These are phyloP conservation scores for Globisporangium parvum DNA, from an alignment of 352 stramenopile species.

Conservation along the genomic window DNA sequence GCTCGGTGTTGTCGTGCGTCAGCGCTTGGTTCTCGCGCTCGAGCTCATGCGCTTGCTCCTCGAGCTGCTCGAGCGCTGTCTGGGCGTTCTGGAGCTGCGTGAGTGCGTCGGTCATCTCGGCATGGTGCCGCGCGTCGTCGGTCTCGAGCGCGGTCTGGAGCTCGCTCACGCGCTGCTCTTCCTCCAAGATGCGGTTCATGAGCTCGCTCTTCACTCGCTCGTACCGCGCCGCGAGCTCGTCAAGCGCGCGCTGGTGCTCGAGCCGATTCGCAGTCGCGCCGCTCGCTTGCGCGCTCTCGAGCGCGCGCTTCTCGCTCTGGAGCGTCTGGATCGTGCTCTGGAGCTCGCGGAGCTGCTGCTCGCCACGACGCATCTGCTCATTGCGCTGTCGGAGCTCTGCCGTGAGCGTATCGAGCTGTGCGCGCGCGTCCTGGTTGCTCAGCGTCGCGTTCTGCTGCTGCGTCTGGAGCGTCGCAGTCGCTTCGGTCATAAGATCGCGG, in stretches of 20 bases:
- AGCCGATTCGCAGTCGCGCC: slow-evolving; percentile 14
- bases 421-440: slow-evolving; percentile 33
- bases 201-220: slow-evolving; percentile 35
- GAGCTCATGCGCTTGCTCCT: slow-evolving; percentile 24
- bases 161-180: slow-evolving; percentile 33
- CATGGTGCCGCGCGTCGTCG: slow-evolving; percentile 21
- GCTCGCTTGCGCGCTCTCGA: slow-evolving; percentile 22
- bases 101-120: slow-evolving; percentile 16
- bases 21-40: slow-evolving; percentile 43
- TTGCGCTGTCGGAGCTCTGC: slow-evolving; percentile 34
- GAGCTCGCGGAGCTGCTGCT: slow-evolving; percentile 30
- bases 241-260: slow-evolving; percentile 18
- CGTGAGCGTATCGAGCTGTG: slow-evolving; percentile 33
- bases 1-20: slow-evolving; percentile 22
- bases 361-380: slow-evolving; percentile 38
- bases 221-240: slow-evolving; percentile 31
- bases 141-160: slow-evolving; percentile 27
- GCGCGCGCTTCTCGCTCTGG: slow-evolving; percentile 28
- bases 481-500: slow-evolving; percentile 43
- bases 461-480: slow-evolving; percentile 37
- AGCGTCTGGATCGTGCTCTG: slow-evolving; percentile 29
- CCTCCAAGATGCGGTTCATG: slow-evolving; percentile 30
- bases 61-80: slow-evolving; percentile 15
- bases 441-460: slow-evolving; percentile 40
- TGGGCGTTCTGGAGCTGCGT: slow-evolving; percentile 25